Conservation (phyloP, 768 basidiomycete genomes). For the Tricholoma sp. region DNA sequence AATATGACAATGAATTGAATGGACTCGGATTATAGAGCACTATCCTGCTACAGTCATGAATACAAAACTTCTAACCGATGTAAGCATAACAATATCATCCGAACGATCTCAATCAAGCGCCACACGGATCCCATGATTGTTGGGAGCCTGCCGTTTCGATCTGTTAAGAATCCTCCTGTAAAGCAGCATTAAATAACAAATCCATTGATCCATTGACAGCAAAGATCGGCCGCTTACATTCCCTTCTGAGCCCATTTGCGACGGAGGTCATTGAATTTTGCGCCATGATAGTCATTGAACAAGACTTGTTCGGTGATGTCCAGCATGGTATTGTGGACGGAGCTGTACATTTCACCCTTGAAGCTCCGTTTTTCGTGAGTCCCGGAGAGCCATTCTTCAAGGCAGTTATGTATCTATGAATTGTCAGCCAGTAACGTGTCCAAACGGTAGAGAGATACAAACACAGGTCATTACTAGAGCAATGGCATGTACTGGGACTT, state of each 20-base stretch:
- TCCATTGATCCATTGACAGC: background rate
- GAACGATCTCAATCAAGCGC: background rate
- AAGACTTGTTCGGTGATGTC: constrained; percentile 2
- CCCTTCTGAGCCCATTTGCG: constrained; percentile 6
- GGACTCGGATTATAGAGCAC: background rate
- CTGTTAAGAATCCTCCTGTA: background rate
- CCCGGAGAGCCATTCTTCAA: background rate
- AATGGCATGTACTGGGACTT: constrained; percentile 6
- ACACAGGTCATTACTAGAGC: constrained; percentile 11
- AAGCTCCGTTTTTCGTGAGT: background rate
- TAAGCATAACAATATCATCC: background rate
- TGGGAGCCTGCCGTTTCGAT: background rate
- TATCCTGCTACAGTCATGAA: background rate
- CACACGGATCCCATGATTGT: background rate
- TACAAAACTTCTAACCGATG: background rate
- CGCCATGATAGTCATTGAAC: constrained; percentile 2
- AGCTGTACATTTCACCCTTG: background rate
- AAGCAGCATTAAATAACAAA: background rate
- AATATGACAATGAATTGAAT: background rate
- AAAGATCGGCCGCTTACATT: constrained; percentile 7
- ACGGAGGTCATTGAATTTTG: constrained; percentile 2
- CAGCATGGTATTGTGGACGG: constrained; percentile 1
- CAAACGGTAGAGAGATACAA: background rate
- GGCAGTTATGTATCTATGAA: background rate
- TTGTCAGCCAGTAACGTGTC: background rate